Evolutionary conservation across 1,284 basidiomycete genomes (phyloP).

Genomic region (Cryptococcus sp.): DNA sequence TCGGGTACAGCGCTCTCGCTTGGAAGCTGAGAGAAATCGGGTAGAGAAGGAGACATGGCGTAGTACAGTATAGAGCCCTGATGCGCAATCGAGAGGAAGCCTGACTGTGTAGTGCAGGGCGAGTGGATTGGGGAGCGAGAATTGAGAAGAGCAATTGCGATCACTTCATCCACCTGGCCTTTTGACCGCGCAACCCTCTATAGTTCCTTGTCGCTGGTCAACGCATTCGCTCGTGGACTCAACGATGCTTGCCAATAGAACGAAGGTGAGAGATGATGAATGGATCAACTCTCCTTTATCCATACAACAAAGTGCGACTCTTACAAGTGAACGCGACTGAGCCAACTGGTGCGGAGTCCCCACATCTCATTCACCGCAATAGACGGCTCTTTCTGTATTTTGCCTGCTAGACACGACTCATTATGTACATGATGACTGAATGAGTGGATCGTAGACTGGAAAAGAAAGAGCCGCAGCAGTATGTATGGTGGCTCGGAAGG

Average conservation of each 20-base stretch:
- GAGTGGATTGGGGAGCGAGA: neutral
- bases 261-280: neutral
- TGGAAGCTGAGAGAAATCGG: neutral
- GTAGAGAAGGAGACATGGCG: neutral
- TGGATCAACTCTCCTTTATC: neutral
- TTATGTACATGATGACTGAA: conserved; percentile 13
- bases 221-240: no score
- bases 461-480: neutral
- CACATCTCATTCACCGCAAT: no score
- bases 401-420: conserved; percentile 2
- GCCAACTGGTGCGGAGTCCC: no score
- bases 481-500: no score
- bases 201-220: no score
- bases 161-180: neutral
- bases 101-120: neutral
- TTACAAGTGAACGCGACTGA: no score
- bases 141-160: neutral
- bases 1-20: conserved; percentile 18
- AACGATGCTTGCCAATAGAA: no score
- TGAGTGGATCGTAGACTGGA: neutral
- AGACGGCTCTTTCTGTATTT: neutral
- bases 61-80: neutral
- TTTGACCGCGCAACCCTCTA: no score
- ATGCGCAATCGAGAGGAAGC: no score
- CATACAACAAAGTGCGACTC: neutral